Percentiles rank a stretch among this genome's conserved stretches.
These are phyloP conservation scores for Chalaropsis ovoidea DNA, from an alignment of 2,329 filamentous ascomycete species.

Conservation along the genomic window DNA sequence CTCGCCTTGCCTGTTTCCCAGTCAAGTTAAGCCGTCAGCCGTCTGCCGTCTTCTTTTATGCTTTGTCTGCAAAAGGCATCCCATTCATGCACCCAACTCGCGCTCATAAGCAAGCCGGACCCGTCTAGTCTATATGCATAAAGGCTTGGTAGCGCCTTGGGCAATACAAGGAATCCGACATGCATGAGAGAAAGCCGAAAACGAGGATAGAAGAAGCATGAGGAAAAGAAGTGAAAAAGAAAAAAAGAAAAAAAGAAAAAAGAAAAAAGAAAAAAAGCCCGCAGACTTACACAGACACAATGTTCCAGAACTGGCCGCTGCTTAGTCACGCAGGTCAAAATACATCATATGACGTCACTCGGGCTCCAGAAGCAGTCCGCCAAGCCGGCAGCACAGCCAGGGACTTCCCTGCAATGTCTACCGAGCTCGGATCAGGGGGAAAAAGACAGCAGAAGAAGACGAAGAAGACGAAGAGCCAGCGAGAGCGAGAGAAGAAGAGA, in stretches of 20 bases:
- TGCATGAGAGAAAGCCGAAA: not conserved
- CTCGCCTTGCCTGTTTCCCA: too few relatives aligned
- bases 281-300: not conserved
- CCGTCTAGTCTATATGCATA: not conserved
- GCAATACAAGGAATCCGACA: slow-evolving; percentile 4
- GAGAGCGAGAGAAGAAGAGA: too few relatives aligned
- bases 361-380: not conserved
- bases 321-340: not conserved
- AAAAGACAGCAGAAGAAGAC: too few relatives aligned
- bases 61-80: not conserved
- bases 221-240: not conserved
- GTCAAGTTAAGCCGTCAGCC: too few relatives aligned
- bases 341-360: slow-evolving; percentile 6
- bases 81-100: too few relatives aligned
- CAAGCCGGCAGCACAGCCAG: too few relatives aligned
- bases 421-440: not conserved
- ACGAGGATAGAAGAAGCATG: not conserved
- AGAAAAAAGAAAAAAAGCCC: not conserved
- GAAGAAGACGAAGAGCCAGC: not conserved
- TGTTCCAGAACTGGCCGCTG: not conserved
- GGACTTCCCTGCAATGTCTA: not conserved
- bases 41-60: too few relatives aligned
- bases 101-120: too few relatives aligned
- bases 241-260: not conserved
- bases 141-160: slow-evolving; percentile 8